phyloP scores from a whole-genome alignment of 1,284 basidiomycete genomes.

The Trichosporon coremiiforme region DNA sequence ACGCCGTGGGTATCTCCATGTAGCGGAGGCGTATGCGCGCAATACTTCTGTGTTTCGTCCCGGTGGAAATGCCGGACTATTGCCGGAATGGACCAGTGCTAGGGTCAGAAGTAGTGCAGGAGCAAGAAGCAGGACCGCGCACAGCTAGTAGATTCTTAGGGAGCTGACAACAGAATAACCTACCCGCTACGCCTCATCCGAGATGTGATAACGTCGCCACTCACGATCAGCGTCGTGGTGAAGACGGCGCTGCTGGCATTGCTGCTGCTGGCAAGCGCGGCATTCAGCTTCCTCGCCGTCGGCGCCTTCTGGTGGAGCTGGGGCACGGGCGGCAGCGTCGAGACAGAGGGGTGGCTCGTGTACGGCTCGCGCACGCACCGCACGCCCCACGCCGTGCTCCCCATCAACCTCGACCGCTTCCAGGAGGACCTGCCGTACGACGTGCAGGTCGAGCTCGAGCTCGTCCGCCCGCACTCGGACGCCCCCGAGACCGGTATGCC shows the following conservation, averaged over 20 bases:
- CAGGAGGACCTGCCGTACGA: constrained; percentile 55
- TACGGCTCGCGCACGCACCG: constrained; percentile 44
- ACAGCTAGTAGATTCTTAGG: not conserved
- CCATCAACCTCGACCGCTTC: constrained; percentile 43
- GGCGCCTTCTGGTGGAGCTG: constrained; percentile 56
- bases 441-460: constrained; percentile 55
- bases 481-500: constrained; percentile 46
- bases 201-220: constrained; percentile 46
- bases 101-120: not conserved
- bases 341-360: constrained; percentile 55
- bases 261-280: constrained; percentile 43
- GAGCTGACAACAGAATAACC: constrained; percentile 41
- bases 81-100: not conserved
- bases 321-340: constrained; percentile 50
- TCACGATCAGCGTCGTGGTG: constrained; percentile 51
- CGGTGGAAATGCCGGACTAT: not conserved
- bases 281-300: constrained; percentile 51
- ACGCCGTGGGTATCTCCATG: constrained; percentile 41
- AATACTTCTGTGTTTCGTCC: not conserved
- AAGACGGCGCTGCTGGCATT: constrained; percentile 45
- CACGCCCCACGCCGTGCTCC: constrained; percentile 50
- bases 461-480: constrained; percentile 46
- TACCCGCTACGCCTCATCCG: constrained; percentile 45
- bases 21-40: too few species aligned
- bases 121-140: not conserved